A percentile compares a stretch with the other conserved stretches of the same genome.
phyloP scores from a whole-genome alignment of 768 basidiomycete genomes.

The Naganishia onofrii region DNA sequence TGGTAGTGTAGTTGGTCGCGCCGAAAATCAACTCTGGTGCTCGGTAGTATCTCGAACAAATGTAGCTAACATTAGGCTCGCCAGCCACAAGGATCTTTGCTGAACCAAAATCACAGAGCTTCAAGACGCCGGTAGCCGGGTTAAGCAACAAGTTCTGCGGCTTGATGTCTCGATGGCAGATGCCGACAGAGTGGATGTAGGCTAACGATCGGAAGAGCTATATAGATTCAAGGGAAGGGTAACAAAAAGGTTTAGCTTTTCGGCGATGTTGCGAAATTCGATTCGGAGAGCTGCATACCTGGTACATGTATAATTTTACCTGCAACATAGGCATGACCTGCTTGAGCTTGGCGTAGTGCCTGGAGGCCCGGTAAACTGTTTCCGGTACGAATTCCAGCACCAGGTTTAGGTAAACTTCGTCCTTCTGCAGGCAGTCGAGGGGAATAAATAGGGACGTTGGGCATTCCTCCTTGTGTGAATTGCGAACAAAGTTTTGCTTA shows the following conservation, averaged over 20 bases:
- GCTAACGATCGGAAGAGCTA: slow-evolving; percentile 95
- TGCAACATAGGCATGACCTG: slow-evolving; percentile 99
- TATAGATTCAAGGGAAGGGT: background rate
- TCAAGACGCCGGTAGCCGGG: slow-evolving; percentile 92
- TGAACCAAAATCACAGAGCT: slow-evolving; percentile 97
- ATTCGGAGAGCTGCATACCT: slow-evolving; percentile 36
- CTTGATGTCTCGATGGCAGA: slow-evolving; percentile 99
- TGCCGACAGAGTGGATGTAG: slow-evolving; percentile 99
- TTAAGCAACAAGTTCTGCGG: slow-evolving; percentile 98
- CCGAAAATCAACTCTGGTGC: slow-evolving; percentile 99
- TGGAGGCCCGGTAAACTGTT: slow-evolving; percentile 97
- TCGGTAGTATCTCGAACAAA: slow-evolving; percentile 98
- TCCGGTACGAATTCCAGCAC: slow-evolving; percentile 99
- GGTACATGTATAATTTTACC: slow-evolving; percentile 99
- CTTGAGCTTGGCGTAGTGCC: slow-evolving; percentile 99
- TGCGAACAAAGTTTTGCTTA: slow-evolving; percentile 48
- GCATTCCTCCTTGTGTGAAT: background rate
- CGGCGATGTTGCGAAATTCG: background rate
- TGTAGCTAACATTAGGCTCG: slow-evolving; percentile 99
- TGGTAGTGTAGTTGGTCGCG: slow-evolving; percentile 98
- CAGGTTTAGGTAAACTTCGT: slow-evolving; percentile 99
- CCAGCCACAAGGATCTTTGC: slow-evolving; percentile 97
- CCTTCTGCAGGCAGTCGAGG: slow-evolving; percentile 66
- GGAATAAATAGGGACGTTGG: background rate
- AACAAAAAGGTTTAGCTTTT: slow-evolving; percentile 2